Evolutionary conservation across 352 stramenopile genomes (phyloP).

Genomic region (Phytophthora chlamydospora): DNA sequence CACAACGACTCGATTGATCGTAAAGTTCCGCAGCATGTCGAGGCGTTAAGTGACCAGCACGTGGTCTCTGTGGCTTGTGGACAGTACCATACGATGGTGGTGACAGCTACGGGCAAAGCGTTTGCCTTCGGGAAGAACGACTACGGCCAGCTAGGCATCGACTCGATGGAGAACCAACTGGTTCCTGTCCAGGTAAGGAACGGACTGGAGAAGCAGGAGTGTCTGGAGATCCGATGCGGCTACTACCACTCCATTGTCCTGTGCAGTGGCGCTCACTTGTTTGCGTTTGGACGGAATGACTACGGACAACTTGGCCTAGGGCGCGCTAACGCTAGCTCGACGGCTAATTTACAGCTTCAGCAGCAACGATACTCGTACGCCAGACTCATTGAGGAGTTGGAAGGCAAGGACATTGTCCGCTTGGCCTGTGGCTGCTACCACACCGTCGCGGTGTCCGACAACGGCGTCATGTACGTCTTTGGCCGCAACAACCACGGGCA

Average conservation of each 20-base stretch:
- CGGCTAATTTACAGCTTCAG: conserved; percentile 66
- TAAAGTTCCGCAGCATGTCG: conserved; percentile 80
- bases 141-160: conserved; percentile 91
- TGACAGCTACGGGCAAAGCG: conserved; percentile 66
- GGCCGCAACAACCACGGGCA: conserved; percentile 95
- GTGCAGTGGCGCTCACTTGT: conserved; percentile 70
- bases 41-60: conserved; percentile 62
- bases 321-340: conserved; percentile 34
- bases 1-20: conserved; percentile 90
- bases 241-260: conserved; percentile 94
- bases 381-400: conserved; percentile 68
- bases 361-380: conserved; percentile 70
- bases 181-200: conserved; percentile 55
- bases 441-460: conserved; percentile 86
- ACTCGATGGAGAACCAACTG: conserved; percentile 73
- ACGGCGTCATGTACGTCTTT: conserved; percentile 93
- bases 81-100: conserved; percentile 92
- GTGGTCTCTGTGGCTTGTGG: conserved; percentile 87
- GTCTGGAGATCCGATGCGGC: conserved; percentile 85
- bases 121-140: conserved; percentile 95
- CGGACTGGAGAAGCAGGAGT: conserved; percentile 69
- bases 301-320: conserved; percentile 93
- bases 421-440: conserved; percentile 94
- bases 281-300: conserved; percentile 92
- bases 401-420: conserved; percentile 84